Conservation (phyloP, 768 basidiomycete genomes). For the Suillus paluster region DNA sequence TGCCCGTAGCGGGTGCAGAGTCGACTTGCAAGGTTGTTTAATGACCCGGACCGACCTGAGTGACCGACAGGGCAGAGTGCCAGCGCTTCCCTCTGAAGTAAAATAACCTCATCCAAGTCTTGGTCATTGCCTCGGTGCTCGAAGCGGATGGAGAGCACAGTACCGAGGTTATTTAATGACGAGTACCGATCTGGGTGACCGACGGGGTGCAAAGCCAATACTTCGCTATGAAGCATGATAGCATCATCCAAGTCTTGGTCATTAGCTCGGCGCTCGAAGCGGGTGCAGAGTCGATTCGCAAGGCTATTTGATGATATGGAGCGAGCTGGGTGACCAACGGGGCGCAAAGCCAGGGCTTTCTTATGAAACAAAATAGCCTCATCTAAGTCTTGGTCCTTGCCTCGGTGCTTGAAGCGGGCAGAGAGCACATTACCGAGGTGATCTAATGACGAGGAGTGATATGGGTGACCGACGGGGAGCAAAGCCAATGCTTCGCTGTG, state of each 20-base stretch:
- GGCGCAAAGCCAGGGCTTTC: conserved; percentile 16
- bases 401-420: conserved; percentile 12
- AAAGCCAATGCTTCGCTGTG: background rate
- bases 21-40: background rate
- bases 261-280: conserved; percentile 16
- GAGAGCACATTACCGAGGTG: conserved; percentile 20
- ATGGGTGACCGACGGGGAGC: background rate
- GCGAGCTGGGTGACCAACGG: conserved; percentile 16
- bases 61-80: background rate
- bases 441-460: conserved; percentile 11
- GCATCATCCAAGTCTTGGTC: conserved; percentile 18
- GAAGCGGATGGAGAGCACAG: background rate
- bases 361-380: conserved; percentile 14
- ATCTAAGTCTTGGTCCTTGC: conserved; percentile 20
- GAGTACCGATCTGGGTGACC: conserved; percentile 16
- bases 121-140: background rate
- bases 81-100: background rate
- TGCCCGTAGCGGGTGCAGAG: conserved; percentile 14
- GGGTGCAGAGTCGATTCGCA: conserved; percentile 13
- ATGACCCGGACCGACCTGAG: background rate
- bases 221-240: conserved; percentile 14
- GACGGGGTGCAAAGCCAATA: conserved; percentile 14
- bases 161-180: conserved; percentile 17
- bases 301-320: conserved; percentile 13
- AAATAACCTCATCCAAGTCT: conserved; percentile 1